Conservation (phyloP, 2,329 filamentous ascomycete species). For the Fusarium sp. region DNA sequence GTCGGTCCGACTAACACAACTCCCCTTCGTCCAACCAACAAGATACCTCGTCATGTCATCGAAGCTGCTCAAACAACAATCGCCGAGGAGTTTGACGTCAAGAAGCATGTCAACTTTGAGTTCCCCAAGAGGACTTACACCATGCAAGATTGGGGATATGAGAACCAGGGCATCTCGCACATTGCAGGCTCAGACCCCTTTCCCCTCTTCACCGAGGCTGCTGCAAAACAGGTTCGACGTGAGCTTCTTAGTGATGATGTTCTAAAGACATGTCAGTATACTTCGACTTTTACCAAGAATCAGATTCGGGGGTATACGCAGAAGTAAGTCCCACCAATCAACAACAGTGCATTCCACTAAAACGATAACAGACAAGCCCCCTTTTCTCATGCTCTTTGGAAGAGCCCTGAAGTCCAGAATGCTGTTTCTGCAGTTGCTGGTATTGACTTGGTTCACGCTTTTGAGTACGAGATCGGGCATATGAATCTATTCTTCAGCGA, state of each 20-base stretch:
- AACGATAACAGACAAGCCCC: not conserved
- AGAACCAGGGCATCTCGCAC: constrained; percentile 68
- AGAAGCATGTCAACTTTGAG: constrained; percentile 65
- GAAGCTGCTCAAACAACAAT: not conserved
- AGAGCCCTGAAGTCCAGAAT: constrained; percentile 55
- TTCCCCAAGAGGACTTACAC: constrained; percentile 62
- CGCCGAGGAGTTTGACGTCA: constrained; percentile 50
- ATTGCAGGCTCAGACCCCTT: constrained; percentile 59
- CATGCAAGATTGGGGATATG: constrained; percentile 71
- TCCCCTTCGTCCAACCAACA: not conserved
- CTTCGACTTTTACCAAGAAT: not conserved
- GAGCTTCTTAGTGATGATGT: not conserved
- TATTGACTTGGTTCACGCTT: constrained; percentile 63
- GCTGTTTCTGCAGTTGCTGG: constrained; percentile 65
- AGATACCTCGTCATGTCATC: not conserved
- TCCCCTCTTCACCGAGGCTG: not conserved
- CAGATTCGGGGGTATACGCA: not conserved
- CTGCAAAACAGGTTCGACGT: not conserved
- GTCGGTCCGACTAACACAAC: not conserved
- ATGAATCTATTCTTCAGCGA: constrained; percentile 65
- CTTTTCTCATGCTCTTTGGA: constrained; percentile 68
- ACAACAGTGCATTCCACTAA: not conserved
- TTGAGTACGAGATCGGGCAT: constrained; percentile 67
- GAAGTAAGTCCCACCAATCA: not conserved
- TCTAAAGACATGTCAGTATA: not conserved